These are phyloP conservation scores for Ophiocordyceps camponoti-saundersi DNA, from an alignment of 2,329 filamentous ascomycete genomes.

Conservation along the genomic window DNA sequence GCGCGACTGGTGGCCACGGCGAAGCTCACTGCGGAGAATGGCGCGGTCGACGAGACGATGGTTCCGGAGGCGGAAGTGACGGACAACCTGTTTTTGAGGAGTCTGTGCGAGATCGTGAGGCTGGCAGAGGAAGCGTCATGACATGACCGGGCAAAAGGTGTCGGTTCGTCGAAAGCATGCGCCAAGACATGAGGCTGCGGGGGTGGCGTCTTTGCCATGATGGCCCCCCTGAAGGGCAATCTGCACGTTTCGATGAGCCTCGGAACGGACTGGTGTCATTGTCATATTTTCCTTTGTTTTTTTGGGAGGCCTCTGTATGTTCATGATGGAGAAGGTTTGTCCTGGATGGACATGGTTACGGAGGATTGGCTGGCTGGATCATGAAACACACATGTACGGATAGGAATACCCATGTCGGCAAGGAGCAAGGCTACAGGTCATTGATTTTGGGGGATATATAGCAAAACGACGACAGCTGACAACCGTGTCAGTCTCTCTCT, in stretches of 20 bases:
- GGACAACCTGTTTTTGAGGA: slow-evolving; percentile 21
- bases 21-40: slow-evolving; percentile 16
- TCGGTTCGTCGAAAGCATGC: too few relatives aligned
- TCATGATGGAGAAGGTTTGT: neutral
- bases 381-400: neutral
- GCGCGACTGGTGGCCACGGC: slow-evolving; percentile 32
- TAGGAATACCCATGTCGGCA: slow-evolving; percentile 1
- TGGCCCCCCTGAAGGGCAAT: too few relatives aligned
- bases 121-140: slow-evolving; percentile 14
- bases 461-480: too few relatives aligned
- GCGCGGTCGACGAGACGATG: slow-evolving; percentile 11
- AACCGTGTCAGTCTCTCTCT: too few relatives aligned
- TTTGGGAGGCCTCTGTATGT: neutral
- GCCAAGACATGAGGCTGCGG: too few relatives aligned
- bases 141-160: too few relatives aligned
- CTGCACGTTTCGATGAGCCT: too few relatives aligned
- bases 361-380: neutral
- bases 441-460: neutral
- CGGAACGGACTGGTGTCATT: too few relatives aligned
- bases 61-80: slow-evolving; percentile 13
- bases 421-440: neutral
- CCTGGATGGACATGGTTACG: neutral
- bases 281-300: neutral
- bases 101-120: slow-evolving; percentile 25
- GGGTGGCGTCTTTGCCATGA: too few relatives aligned